Evolutionary conservation across 2,329 filamentous ascomycete species (phyloP), one percentile per base, ranked within the genome.

Genomic region (Diaporthe citrichinensis): DNA sequence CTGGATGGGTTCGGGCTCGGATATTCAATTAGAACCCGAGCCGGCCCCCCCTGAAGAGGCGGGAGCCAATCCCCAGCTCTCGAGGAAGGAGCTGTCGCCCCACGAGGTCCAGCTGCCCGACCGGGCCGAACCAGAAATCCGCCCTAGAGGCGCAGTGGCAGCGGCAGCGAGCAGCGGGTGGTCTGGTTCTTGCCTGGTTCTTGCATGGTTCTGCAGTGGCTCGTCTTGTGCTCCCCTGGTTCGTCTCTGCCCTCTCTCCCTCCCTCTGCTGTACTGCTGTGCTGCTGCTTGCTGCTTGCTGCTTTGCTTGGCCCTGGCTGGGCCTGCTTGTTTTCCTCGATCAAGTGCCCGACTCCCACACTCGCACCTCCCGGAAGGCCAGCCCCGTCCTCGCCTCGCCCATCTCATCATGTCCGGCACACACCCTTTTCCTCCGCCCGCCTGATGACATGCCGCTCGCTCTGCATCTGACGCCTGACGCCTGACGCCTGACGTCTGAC

Each of bases 41-140:
- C 65, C 65, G 65, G 65, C 12, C 49, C 31, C 44, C 65, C 65
- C 49, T 49, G 62, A 28, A 44, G n/a, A 4, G 15, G 31, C 31
- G 12, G 46, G 25, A 53, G 62, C 62, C 65, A 68, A 68, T 68
- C 5, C n/a, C 1, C 28, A 39, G 46, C 62, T 44, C 23, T 9
- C 28, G 1, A 17, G 17, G 4, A 14, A 10, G 1, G 46, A 31
- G 31, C 46, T 39, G 23, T 41, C 20, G 65, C 65, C 65, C 65
- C 65, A 68, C 65, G 46, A 68, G 65, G 65, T 68, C 65, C 65
- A 68, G 46, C 46, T 53, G 65, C 65, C 65, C 65, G 65, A 68
- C 65, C 65, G 65, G 65, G 65, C 65, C 65, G 65, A 53, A 68
- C 65, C 65, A 68, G 65, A 53, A 68, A 53, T 25, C 65, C 65